phyloP scores from a whole-genome alignment of 768 basidiomycete species.

The Mycena galopus region DNA sequence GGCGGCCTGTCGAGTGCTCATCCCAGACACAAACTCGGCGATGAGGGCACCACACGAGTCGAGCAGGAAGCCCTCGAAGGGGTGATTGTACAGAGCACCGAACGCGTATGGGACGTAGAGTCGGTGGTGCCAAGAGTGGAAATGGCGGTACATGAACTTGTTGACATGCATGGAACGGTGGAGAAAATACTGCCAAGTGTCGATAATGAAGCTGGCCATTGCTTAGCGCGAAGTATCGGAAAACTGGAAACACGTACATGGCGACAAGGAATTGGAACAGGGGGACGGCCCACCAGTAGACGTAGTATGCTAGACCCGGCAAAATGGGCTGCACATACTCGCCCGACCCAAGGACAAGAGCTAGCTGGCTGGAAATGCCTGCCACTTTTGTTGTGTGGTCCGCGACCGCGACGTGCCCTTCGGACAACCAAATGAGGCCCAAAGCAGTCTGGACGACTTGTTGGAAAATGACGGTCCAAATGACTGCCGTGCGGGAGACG shows the following conservation, averaged over 20 bases:
- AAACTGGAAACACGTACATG: slow-evolving; percentile 73
- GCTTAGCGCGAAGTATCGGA: not conserved
- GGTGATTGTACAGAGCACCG: slow-evolving; percentile 98
- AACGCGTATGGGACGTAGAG: slow-evolving; percentile 98
- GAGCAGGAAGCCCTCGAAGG: slow-evolving; percentile 92
- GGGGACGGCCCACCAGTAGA: slow-evolving; percentile 97
- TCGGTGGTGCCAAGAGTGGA: slow-evolving; percentile 96
- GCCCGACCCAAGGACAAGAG: slow-evolving; percentile 55
- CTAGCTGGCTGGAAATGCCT: slow-evolving; percentile 55
- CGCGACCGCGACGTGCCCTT: slow-evolving; percentile 48
- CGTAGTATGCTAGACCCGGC: slow-evolving; percentile 61
- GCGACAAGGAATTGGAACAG: slow-evolving; percentile 77
- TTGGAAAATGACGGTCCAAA: slow-evolving; percentile 87
- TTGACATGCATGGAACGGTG: slow-evolving; percentile 94
- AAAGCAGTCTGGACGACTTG: slow-evolving; percentile 87
- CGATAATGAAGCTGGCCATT: slow-evolving; percentile 86
- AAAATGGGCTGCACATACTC: slow-evolving; percentile 56
- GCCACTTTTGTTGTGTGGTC: slow-evolving; percentile 61
- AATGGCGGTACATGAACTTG: slow-evolving; percentile 89
- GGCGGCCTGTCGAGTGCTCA: slow-evolving; percentile 87
- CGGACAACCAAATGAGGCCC: slow-evolving; percentile 76
- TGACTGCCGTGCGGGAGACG: slow-evolving; percentile 77
- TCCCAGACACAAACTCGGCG: slow-evolving; percentile 75
- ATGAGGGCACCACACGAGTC: slow-evolving; percentile 86
- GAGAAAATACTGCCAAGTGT: slow-evolving; percentile 98